Evolutionary conservation across 106 monocot species (phyloP), one percentile per base, ranked within the genome.

Genomic region (Phalaenopsis equestris): DNA sequence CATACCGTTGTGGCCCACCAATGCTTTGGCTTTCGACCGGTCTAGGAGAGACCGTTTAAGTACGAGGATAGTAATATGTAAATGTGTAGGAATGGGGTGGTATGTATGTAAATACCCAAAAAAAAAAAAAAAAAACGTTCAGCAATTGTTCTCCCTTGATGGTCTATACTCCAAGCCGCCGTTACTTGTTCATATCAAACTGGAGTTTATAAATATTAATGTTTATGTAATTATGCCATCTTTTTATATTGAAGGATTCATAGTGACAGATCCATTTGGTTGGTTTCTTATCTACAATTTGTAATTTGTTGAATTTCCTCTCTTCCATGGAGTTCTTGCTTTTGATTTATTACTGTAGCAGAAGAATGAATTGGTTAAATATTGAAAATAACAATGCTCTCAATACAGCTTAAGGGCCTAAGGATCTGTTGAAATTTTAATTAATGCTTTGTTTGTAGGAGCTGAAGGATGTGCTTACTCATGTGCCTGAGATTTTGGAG

Each of bases 401-500:
- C 48, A 9, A 24, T 10, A 11, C 68, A 70, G 42, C 24, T 1
- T 30, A 30, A 30, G 30, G 30, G 30, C 30, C 0, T 14, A 48
- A 41, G 6, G 19, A 75, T 75, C 5, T 75, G n/a, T 75, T 75
- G 9, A 39, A 75, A 19, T 75, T 45, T 6, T 47, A 46, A 15
- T 52, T 12, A 49, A 49, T 76, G 19, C 47, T 48, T 8, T 68
- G 41, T 39, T 6, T 89, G 82, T 82, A 99, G 99, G 99, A 99
- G 74, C 82, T 99, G 17, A 87, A 95, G 85, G 78, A 85, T 79
- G 90, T 95, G 11, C 56, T 99, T 46, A 55, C 23, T 41, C 82
- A 81, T 56, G 88, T 95, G 0, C 99, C 99, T 74, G 99, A 99
- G 80, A 87, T 99, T 75, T 81, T 55, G 84, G 88, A 89, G 72